Evolutionary conservation across 1,284 basidiomycete species (phyloP).

Genomic region (Thecaphora frezii): DNA sequence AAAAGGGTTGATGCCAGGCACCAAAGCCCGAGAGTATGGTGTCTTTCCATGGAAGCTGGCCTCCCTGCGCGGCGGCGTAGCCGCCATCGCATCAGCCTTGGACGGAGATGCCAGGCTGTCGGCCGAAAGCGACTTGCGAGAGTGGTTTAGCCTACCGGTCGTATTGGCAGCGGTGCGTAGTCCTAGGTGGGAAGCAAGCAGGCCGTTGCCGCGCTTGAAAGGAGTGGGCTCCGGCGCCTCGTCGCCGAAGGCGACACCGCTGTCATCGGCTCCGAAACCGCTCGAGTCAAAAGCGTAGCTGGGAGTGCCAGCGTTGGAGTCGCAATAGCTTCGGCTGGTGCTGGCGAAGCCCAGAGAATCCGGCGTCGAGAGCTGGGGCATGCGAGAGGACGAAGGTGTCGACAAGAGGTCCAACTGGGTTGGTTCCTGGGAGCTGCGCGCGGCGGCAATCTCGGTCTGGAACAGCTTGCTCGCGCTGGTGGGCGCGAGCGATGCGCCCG

Average conservation of each 20-base stretch:
- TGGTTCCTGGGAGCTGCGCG: neutral
- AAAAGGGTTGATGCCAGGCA: conserved; percentile 18
- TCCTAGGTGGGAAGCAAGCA: conserved; percentile 1
- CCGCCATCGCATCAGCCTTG: conserved; percentile 6
- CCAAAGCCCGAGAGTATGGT: conserved; percentile 15
- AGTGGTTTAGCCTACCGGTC: neutral
- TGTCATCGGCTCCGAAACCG: conserved; percentile 21
- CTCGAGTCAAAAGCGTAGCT: neutral
- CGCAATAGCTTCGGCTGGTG: neutral
- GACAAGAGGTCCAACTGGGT: conserved; percentile 2
- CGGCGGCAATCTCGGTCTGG: conserved; percentile 33
- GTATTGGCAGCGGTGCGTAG: neutral
- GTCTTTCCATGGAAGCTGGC: conserved; percentile 29
- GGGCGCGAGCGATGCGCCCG: conserved; percentile 22
- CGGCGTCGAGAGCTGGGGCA: neutral
- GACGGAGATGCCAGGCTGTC: conserved; percentile 25
- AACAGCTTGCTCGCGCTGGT: conserved; percentile 35
- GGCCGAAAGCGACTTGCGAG: conserved; percentile 1
- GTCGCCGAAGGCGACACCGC: conserved; percentile 36
- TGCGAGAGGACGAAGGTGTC: conserved; percentile 8
- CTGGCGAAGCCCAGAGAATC: neutral
- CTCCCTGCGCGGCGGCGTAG: conserved; percentile 17
- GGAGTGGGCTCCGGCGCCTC: conserved; percentile 4
- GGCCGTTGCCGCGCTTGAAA: neutral
- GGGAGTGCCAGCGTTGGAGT: neutral